Base-by-base conservation (phyloP, 768 basidiomycete species). In the Auricularia sp. region DNA sequence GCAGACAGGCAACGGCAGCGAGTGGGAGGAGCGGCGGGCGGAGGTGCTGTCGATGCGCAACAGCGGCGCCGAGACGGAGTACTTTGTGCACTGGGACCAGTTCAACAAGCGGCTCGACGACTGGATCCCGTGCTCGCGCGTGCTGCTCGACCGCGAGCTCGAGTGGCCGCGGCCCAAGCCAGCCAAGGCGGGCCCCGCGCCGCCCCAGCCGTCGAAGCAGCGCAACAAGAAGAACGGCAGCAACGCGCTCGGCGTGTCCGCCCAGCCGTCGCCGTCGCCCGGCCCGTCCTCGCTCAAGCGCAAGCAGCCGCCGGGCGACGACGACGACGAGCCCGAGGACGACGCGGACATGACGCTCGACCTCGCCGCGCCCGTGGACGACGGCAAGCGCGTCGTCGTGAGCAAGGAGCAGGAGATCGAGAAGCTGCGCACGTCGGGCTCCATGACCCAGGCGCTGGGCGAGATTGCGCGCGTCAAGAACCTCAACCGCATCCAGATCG, bases 41-140 rank as follows among this genome's bases (percentile, higher is more conserved):
- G 97, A 99, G 78, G 89, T 99, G 69, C 82, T 99, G 35, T 96
- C 94, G 64, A 94, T 96, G 64, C 89, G 97, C 61, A 71, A 75
- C 51, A 82, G 85, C 8, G 88, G 88, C 71, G 92, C 94, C 74
- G 87, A 89, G 70, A 83, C 85, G 75, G 95, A 98, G 75, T 98
- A 87, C 80, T 99, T 98, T 72, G 93, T 98, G 21, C 97, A 99
- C 72, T 99, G 96, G 88, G 94, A 98, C 70, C 86, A 92, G 68
- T 98, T 98, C 83, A 99, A 99, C 81, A 99, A 99, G 75, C 94
- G 97, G 67, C 81, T 98, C 47, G 97, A 99, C 73, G 97, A 97
- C 64, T 99, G 97, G 97, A 89, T 99, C 29, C 78, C 89, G 14
- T 92, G 91, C 16, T 88, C 90, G 1, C 85, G 96, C 47, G 83